Evolutionary conservation across 148 eudicot genomes (phyloP), one percentile per base, ranked within the genome.

Genomic region (Nepenthes mirabilis): DNA sequence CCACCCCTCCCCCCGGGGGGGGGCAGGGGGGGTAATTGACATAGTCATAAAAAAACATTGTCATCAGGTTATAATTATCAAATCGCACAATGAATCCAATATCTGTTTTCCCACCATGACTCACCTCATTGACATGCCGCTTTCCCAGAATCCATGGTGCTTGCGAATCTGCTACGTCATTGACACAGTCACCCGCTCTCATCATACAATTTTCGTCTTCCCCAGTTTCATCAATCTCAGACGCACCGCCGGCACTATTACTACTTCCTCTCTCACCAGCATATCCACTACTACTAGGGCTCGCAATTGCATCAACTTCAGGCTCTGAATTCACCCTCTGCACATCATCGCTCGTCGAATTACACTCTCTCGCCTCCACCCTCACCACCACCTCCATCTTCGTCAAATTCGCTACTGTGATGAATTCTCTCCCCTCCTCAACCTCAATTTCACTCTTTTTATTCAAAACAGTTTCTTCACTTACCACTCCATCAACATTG

Each of bases 241-340:
- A 75, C 1, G 54, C 79, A 70, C 77, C 80, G 8, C 74, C 73
- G 14, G 62, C 82, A 34, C 70, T 85, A 23, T 23, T 23, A 59
- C 88, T 83, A 51, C 52, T 49, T 12, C 89, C 96, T 57, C 84
- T 82, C 70, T 80, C 97, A 12, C 90, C 96, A 1, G 81, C 95
- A 58, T 91, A 88, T 0, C 97, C 97, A 47, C 96, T 88, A 59
- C 97, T 91, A 56, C 84, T 80, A 14, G 87, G 90, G 65, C 95
- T 90, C 54, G 57, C 56, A 4, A 67, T 65, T 35, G 40, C 72
- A 37, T 79, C 87, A 68, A 12, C 78, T 47, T 79, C 80, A 43
- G 52, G 55, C 79, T 80, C 88, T 63, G 76, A 76, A 61, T 66
- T 63, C 59, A 61, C 70, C 55, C 76, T 76, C 86, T 79, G 62